These are phyloP conservation scores for Tulasnella sp. DNA, from an alignment of 768 basidiomycete species.

Conservation along the genomic window DNA sequence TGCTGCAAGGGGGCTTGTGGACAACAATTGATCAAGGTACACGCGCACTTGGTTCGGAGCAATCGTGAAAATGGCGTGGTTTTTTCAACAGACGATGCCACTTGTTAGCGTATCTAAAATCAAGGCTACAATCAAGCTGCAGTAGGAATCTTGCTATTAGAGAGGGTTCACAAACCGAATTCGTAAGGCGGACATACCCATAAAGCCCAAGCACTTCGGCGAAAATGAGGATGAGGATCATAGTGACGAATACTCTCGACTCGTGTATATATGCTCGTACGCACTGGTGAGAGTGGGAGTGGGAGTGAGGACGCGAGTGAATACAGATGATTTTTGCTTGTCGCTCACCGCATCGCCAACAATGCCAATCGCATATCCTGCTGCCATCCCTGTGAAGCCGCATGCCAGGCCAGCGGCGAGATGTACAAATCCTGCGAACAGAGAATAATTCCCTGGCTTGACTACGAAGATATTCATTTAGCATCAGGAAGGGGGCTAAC, in stretches of 20 bases:
- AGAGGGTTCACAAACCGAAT: conserved; percentile 19
- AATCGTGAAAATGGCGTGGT: not conserved
- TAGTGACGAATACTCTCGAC: conserved; percentile 82
- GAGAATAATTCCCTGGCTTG: conserved; percentile 54
- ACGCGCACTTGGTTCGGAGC: not conserved
- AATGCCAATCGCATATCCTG: conserved; percentile 88
- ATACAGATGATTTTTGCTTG: not conserved
- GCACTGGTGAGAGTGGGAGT: conserved; percentile 43
- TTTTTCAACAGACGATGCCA: conserved; percentile 27
- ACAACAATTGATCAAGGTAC: not conserved
- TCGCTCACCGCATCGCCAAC: conserved; percentile 82
- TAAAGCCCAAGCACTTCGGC: conserved; percentile 85
- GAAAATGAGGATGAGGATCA: conserved; percentile 94
- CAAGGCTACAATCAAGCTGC: conserved; percentile 61
- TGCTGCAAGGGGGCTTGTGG: too few relatives aligned
- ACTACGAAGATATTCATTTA: conserved; percentile 43
- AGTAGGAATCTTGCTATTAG: conserved; percentile 21
- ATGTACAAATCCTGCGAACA: conserved; percentile 84
- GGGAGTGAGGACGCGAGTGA: not conserved
- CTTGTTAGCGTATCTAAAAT: conserved; percentile 79
- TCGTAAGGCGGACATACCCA: conserved; percentile 39
- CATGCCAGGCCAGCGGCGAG: conserved; percentile 87
- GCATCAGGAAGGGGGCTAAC: not conserved
- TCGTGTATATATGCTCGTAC: conserved; percentile 88
- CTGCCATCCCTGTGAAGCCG: conserved; percentile 82